Conservation (phyloP, 192 early-diverging fungal genomes). For the Coemansia sp. region DNA sequence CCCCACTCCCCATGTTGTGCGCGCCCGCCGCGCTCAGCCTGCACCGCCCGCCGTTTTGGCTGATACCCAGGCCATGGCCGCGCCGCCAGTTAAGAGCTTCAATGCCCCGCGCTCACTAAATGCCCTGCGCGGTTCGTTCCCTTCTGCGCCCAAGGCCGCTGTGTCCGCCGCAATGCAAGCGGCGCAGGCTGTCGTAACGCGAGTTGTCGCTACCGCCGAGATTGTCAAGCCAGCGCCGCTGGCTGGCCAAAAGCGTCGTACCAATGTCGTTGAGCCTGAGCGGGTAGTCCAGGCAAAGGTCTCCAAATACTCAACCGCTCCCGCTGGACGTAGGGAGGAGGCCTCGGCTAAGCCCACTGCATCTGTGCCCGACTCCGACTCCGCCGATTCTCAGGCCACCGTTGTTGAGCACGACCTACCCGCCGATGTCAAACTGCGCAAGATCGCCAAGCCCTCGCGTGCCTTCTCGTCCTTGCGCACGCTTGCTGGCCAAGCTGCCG, state of each 20-base stretch:
- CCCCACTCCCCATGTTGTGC: conserved; percentile 15
- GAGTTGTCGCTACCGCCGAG: not conserved
- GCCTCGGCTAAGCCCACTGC: conserved; percentile 7
- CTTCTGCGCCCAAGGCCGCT: conserved; percentile 38
- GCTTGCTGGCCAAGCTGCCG: conserved; percentile 15
- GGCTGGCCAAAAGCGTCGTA: conserved; percentile 43
- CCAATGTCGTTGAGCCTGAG: conserved; percentile 21
- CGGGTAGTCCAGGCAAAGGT: conserved; percentile 36
- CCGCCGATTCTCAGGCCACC: conserved; percentile 40
- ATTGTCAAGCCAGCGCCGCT: conserved; percentile 16
- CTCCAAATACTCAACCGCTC: conserved; percentile 11
- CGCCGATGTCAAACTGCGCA: conserved; percentile 17
- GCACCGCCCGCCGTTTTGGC: not conserved
- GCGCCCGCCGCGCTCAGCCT: conserved; percentile 12
- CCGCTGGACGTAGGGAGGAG: not conserved
- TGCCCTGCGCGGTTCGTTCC: conserved; percentile 27
- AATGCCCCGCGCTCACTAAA: not conserved
- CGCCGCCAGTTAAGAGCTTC: conserved; percentile 2
- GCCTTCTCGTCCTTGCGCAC: conserved; percentile 37
- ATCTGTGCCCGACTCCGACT: conserved; percentile 24
- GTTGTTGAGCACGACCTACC: conserved; percentile 26
- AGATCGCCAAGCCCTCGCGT: conserved; percentile 45
- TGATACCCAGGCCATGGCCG: conserved; percentile 4
- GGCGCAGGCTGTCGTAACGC: not conserved
- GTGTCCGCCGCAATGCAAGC: conserved; percentile 6